Base-by-base conservation (phyloP, 176 grass and related monocot genomes). In the Carex parvula region DNA sequence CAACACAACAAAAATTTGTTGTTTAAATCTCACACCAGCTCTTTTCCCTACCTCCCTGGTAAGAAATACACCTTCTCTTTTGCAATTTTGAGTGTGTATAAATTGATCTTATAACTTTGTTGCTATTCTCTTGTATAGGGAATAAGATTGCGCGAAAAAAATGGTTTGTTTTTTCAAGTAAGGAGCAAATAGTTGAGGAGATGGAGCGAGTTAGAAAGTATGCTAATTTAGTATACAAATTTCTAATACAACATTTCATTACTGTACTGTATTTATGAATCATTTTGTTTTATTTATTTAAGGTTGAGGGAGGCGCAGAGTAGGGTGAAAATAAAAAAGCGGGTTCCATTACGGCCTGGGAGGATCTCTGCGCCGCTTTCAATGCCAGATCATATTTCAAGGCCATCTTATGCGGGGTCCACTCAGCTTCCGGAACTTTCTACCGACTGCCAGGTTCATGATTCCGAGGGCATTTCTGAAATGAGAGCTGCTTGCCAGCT, bases 401-500 rank as follows among this genome's bases (percentile, higher is more conserved):
- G 85, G 67, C 92, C 95, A 59, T 92, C 89, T 68, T 97, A 94
- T 82, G 95, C 90, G 22, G 87, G 92, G 67, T 85, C 92, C 61
- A 90, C 84, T 64, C 60, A 55, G 33, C 69, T 88, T 7, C 90
- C 88, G 79, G 95, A 92, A 83, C 84, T 97, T 83, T 88, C 56
- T 81, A 81, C 56, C 16, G 58, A 75, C 16, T 86, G 39, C 73
- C 86, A 94, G 88, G 48, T 94, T 79, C 90, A 90, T 35, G 86
- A 90, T 39, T 86, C 88, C 33, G 84, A 93, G 79, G 89, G 89
- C 20, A 92, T 97, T 82, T 59, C 87, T 82, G 84, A 86, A 86
- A 93, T 94, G 85, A 97, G 87, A 91, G 92, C 92, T 87, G 92
- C 92, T 81, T 94, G 92, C 75, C 90, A 93, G 85, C 87, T 97